Conservation (phyloP, 1,284 basidiomycete species). For the Puccinia coronata region DNA sequence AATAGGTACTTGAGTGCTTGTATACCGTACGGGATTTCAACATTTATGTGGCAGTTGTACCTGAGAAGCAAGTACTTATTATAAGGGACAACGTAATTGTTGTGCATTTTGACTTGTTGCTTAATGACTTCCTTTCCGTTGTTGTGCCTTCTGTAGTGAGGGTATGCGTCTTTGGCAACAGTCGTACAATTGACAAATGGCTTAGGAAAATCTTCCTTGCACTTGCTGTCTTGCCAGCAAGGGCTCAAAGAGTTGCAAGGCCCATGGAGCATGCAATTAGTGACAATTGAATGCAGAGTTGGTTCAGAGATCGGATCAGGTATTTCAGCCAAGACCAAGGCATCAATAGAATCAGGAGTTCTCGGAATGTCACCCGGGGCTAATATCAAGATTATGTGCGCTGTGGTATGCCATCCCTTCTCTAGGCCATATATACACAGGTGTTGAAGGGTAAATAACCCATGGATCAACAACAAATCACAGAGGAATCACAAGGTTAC, state of each 20-base stretch:
- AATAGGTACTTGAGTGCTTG: constrained; percentile 60
- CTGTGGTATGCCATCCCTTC: no score
- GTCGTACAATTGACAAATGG: constrained; percentile 58
- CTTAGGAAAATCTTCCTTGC: constrained; percentile 62
- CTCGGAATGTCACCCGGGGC: neutral
- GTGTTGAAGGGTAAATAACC: no score
- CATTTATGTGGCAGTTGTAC: no score
- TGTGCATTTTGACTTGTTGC: constrained; percentile 52
- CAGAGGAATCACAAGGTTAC: no score
- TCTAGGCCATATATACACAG: no score
- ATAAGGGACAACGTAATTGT: constrained; percentile 51
- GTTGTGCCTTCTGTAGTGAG: neutral
- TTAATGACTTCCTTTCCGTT: neutral
- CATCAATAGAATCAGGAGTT: neutral
- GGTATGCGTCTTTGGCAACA: constrained; percentile 60
- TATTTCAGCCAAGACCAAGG: constrained; percentile 4
- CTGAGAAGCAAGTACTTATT: no score
- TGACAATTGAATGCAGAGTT: neutral
- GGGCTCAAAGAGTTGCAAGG: constrained; percentile 57
- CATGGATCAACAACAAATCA: no score
- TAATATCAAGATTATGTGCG: constrained; percentile 58
- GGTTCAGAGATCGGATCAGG: neutral
- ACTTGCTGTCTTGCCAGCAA: constrained; percentile 52
- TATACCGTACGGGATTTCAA: no score
- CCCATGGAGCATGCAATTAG: constrained; percentile 6